A percentile compares a stretch with the other conserved stretches of the same genome.
These are phyloP conservation scores for Antitrichia curtipendula DNA, from an alignment of 225 moss, liverwort and hornwort species.

Conservation along the genomic window DNA sequence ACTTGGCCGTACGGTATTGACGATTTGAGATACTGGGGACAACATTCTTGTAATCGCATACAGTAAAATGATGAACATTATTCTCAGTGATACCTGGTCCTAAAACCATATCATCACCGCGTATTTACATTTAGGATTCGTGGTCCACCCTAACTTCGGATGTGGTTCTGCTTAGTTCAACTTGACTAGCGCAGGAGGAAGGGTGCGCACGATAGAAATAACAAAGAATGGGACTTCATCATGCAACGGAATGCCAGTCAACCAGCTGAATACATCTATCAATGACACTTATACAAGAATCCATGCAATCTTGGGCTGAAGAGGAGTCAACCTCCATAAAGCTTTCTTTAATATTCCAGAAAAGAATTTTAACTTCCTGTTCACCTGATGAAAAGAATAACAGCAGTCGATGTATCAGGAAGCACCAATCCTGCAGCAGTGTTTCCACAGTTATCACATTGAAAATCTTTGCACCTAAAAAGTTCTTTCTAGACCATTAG, in stretches of 20 bases:
- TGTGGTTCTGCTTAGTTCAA: neutral
- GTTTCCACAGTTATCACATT: neutral
- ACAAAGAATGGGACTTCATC: neutral
- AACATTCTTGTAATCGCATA: neutral
- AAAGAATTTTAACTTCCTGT: neutral
- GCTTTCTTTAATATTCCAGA: neutral
- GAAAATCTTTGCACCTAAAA: neutral
- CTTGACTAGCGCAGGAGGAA: neutral
- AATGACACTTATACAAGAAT: neutral
- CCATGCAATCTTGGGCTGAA: neutral
- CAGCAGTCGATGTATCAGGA: neutral
- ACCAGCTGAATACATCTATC: neutral
- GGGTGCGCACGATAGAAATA: neutral
- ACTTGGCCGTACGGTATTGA: neutral
- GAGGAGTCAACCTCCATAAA: neutral
- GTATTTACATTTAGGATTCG: neutral
- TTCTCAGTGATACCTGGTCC: neutral
- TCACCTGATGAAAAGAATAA: neutral
- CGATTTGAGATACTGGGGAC: neutral
- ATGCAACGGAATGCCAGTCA: neutral
- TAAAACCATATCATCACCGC: neutral
- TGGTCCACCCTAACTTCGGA: neutral
- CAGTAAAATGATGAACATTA: neutral
- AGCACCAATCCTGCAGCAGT: slow-evolving; percentile 6
- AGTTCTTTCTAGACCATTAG: neutral